Evolutionary conservation across 495 filamentous ascomycete species (phyloP).

Genomic region (Pseudomonodictys pantanalensis): DNA sequence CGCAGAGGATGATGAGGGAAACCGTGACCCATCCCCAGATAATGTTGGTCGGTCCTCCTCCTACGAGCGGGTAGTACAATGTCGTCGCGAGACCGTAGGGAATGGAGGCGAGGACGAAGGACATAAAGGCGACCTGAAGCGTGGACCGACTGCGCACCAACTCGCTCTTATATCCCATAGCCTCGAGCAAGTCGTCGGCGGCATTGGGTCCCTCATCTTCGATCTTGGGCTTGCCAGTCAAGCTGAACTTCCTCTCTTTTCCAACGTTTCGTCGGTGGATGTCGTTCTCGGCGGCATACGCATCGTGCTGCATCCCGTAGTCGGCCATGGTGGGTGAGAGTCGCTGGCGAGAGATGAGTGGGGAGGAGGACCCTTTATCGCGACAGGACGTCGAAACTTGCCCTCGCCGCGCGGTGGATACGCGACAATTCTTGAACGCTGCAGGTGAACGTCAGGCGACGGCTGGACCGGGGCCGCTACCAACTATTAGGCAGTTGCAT

Average conservation of each 20-base stretch:
- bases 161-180: constrained; percentile 54
- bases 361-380: too few species aligned
- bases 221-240: neutral
- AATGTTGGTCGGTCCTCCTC: constrained; percentile 54
- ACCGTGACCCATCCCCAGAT: constrained; percentile 62
- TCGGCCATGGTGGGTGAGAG: constrained; percentile 6
- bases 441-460: constrained; percentile 12
- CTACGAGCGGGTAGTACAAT: constrained; percentile 33
- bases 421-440: neutral
- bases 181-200: constrained; percentile 50
- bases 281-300: constrained; percentile 16
- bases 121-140: constrained; percentile 57
- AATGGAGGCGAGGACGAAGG: constrained; percentile 47
- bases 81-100: constrained; percentile 37
- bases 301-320: constrained; percentile 17
- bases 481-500: constrained; percentile 1
- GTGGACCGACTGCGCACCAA: constrained; percentile 52
- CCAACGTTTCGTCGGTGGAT: constrained; percentile 5
- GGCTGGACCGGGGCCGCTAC: constrained; percentile 13
- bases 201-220: constrained; percentile 20
- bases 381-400: too few species aligned
- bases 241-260: constrained; percentile 22
- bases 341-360: too few species aligned
- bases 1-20: constrained; percentile 52
- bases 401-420: neutral